Evolutionary conservation across 2,329 filamentous ascomycete species (phyloP).

Genomic region (Fusarium sp.): DNA sequence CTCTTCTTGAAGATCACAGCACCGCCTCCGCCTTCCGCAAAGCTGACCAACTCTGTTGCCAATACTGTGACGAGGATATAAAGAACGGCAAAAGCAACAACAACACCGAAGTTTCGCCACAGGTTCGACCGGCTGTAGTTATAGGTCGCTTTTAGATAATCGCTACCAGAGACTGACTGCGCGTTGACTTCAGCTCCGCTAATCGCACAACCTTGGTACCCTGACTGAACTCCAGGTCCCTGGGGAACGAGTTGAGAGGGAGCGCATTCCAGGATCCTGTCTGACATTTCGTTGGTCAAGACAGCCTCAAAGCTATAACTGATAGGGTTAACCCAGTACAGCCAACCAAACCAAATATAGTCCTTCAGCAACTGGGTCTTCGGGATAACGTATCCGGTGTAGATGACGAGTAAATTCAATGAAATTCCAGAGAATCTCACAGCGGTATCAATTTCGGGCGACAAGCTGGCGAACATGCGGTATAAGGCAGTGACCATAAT

Average conservation of each 20-base stretch:
- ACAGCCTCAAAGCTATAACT: constrained; percentile 75
- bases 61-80: constrained; percentile 41
- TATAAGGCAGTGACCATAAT: constrained; percentile 66
- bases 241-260: constrained; percentile 61
- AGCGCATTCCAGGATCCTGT: constrained; percentile 64
- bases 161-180: constrained; percentile 62
- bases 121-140: constrained; percentile 54
- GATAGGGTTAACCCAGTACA: constrained; percentile 74
- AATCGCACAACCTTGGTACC: constrained; percentile 67
- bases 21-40: constrained; percentile 71
- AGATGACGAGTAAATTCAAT: constrained; percentile 74
- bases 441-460: constrained; percentile 72
- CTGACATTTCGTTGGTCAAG: constrained; percentile 67
- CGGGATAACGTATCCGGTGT: constrained; percentile 73
- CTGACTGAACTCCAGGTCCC: constrained; percentile 56
- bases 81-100: constrained; percentile 36
- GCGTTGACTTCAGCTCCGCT: constrained; percentile 60
- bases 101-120: constrained; percentile 45
- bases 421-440: constrained; percentile 68
- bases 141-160: constrained; percentile 66
- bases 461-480: constrained; percentile 69
- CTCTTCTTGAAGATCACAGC: constrained; percentile 79
- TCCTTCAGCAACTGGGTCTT: constrained; percentile 65
- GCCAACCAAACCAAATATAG: constrained; percentile 79
- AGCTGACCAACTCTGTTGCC: constrained; percentile 38